Percentiles rank a stretch among this genome's conserved stretches.
These are phyloP conservation scores for Sextonia rubra DNA, from an alignment of 164 flowering plant species.

Conservation along the genomic window DNA sequence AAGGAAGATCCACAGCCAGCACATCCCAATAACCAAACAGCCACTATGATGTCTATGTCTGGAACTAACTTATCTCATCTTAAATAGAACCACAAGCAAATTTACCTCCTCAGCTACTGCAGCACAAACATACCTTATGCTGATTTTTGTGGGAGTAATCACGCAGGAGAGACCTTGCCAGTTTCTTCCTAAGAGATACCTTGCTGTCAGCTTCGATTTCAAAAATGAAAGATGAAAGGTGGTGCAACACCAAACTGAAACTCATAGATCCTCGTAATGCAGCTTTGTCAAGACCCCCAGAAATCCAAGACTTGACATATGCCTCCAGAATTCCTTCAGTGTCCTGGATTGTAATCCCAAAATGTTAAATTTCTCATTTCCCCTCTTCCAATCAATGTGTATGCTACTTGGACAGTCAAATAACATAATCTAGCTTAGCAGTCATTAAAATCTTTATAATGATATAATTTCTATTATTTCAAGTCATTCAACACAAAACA, in stretches of 20 bases:
- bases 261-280: conserved; percentile 51
- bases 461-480: too few relatives aligned
- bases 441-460: too few relatives aligned
- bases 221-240: conserved; percentile 70
- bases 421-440: neutral
- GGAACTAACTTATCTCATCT: neutral
- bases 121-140: conserved; percentile 60
- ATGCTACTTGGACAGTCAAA: neutral
- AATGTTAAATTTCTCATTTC: neutral
- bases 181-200: conserved; percentile 40
- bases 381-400: neutral
- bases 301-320: conserved; percentile 79
- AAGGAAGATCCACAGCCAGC: neutral
- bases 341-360: conserved; percentile 37
- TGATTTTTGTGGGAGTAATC: conserved; percentile 57
- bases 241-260: conserved; percentile 67
- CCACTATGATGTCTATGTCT: neutral
- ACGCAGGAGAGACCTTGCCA: conserved; percentile 65
- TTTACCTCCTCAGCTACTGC: neutral
- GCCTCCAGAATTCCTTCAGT: conserved; percentile 74
- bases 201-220: conserved; percentile 23
- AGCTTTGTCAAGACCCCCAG: conserved; percentile 88
- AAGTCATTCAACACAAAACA: too few relatives aligned
- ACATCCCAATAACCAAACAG: neutral
- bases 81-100: conserved; percentile 3